phyloP scores from a whole-genome alignment of 192 early-diverging fungal species.

The Coemansia sp. region DNA sequence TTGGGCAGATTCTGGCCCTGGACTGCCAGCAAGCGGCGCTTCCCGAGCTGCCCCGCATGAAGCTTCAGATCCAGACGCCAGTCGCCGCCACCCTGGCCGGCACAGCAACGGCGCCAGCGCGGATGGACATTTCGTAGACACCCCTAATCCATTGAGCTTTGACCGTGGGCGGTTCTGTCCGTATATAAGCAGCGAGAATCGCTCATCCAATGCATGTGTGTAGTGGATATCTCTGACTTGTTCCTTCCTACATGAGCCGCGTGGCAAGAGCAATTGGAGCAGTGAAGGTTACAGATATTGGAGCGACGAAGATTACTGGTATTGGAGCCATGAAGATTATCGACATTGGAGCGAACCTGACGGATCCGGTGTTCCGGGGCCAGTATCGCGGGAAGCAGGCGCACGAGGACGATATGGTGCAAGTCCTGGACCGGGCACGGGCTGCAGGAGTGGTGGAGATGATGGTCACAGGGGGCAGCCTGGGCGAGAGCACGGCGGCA shows the following conservation, averaged over 20 bases:
- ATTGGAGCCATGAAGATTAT: conserved; percentile 33
- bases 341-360: conserved; percentile 88
- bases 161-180: not conserved
- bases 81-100: conserved; percentile 4
- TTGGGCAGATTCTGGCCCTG: conserved; percentile 40
- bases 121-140: conserved; percentile 25
- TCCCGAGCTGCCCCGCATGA: conserved; percentile 43
- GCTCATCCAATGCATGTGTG: too few relatives aligned
- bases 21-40: conserved; percentile 20
- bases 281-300: too few relatives aligned
- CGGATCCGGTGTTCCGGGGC: conserved; percentile 80
- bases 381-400: conserved; percentile 70
- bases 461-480: conserved; percentile 74
- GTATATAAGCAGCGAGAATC: not conserved
- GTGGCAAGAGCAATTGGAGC: too few relatives aligned
- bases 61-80: conserved; percentile 19
- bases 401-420: conserved; percentile 65
- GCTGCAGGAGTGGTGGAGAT: conserved; percentile 65
- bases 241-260: too few relatives aligned
- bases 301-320: too few relatives aligned
- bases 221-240: too few relatives aligned
- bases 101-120: not conserved
- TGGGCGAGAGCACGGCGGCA: conserved; percentile 58
- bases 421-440: conserved; percentile 61
- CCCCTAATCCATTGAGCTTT: not conserved